These are phyloP conservation scores for Phaeosphaeriaceae sp. DNA, from an alignment of 2,329 filamentous ascomycete genomes.

Conservation along the genomic window DNA sequence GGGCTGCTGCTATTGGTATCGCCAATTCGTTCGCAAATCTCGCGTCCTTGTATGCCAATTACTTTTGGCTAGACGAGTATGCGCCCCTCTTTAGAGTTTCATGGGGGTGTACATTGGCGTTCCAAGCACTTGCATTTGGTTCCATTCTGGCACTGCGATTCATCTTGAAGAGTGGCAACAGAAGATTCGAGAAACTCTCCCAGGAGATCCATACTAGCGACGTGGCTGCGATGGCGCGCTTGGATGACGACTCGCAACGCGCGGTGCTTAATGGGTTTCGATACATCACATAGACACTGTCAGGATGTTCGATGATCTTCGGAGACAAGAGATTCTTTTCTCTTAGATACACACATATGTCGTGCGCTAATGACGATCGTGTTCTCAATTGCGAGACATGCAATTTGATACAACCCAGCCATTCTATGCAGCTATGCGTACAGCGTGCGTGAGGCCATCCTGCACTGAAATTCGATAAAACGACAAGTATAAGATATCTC, in stretches of 20 bases:
- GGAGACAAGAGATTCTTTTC: no score
- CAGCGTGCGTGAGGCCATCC: no score
- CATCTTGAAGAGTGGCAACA: background rate
- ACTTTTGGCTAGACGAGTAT: background rate
- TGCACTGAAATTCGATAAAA: no score
- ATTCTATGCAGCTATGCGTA: no score
- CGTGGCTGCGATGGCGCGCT: background rate
- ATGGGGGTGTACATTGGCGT: background rate
- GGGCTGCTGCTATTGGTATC: background rate
- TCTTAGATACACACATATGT: no score
- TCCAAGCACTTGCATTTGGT: background rate
- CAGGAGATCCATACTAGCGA: background rate
- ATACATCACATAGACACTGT: background rate
- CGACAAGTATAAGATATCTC: no score
- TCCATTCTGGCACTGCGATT: background rate
- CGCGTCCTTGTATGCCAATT: background rate
- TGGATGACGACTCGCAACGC: background rate
- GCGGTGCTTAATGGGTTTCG: background rate
- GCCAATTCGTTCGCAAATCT: background rate
- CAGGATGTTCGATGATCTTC: no score
- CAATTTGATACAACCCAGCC: no score
- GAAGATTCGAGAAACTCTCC: background rate
- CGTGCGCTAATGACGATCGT: no score
- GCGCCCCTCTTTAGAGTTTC: background rate
- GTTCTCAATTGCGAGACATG: no score